Base-by-base conservation (phyloP, 768 basidiomycete species). In the Paxillus rubicundulus region DNA sequence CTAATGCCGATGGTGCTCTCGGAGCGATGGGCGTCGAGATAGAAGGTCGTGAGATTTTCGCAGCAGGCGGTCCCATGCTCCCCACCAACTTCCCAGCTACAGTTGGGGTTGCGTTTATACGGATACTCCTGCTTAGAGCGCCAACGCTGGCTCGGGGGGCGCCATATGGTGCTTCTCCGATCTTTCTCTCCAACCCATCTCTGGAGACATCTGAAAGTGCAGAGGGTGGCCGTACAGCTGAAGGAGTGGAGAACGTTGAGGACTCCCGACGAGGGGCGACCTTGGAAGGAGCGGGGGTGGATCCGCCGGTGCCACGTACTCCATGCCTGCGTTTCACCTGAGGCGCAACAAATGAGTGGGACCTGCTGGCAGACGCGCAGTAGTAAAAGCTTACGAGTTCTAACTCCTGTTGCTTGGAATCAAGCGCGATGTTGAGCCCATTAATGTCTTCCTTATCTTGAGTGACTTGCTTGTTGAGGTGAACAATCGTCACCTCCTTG, bases 391-490 rank as follows among this genome's bases (percentile, higher is more conserved):
- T 48, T 53, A 97, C 94, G 68, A 95, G 65, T 65, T 96, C 92
- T 36, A 97, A 73, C 67, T 96, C 94, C 67, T 95, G 92, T 62
- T 97, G 94, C 71, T 97, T 97, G 21, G 92, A 86, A 69, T 95
- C 92, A 49, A 97, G 71, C 0, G 93, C 94, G 33, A 95, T 92
- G 61, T 96, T 94, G 60, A 96, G 71, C n/a, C 89, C 87, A 44
- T 80, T 70, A 18, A 88, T 67, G 68, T 96, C 93, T 39, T 93
- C 87, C 67, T 86, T 85, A 55, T 87, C 80, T 62, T 84, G 76
- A 0, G 74, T 73, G 36, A 80, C 75, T 60, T 86, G 77, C 70
- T 89, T 90, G 55, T 77, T 78, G 47, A 91, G 69, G 60, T 89
- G 86, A 13, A 83, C 73, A 38, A 94, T 78, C 64, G 85, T 87